These are phyloP conservation scores for Pinus albicaulis DNA, from an alignment of 75 land plant species.

Conservation along the genomic window DNA sequence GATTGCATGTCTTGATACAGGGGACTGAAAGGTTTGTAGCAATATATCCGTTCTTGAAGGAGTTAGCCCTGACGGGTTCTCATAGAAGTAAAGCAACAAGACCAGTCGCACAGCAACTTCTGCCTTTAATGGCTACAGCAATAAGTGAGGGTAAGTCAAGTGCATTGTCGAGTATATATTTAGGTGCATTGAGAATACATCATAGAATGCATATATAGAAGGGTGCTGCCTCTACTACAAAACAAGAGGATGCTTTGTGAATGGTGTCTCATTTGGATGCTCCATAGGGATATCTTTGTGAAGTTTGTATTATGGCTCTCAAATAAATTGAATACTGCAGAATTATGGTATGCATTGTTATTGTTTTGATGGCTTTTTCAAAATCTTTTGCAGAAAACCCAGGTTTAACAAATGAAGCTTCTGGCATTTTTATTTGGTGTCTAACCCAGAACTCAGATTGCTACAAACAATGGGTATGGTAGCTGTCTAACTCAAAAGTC, in stretches of 20 bases:
- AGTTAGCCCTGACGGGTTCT: conserved; percentile 81
- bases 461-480: too few species aligned
- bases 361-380: not conserved
- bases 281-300: not conserved
- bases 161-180: too few species aligned
- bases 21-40: conserved; percentile 93
- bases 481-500: conserved; percentile 67
- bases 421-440: too few species aligned
- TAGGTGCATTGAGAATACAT: too few species aligned
- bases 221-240: not conserved
- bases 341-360: not conserved
- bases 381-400: conserved; percentile 31
- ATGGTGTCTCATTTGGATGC: not conserved
- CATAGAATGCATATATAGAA: not conserved
- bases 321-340: not conserved
- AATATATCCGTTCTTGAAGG: conserved; percentile 78
- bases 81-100: conserved; percentile 75
- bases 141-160: conserved; percentile 49
- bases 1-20: conserved; percentile 24
- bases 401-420: too few species aligned
- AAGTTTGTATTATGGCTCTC: too few species aligned
- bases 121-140: conserved; percentile 48
- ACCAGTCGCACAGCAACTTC: conserved; percentile 78
- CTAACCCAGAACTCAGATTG: too few species aligned
- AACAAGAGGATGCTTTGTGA: not conserved